These are phyloP conservation scores for Sugiyamaella pinicola DNA, from an alignment of 1,139 yeast genomes.

Conservation along the genomic window DNA sequence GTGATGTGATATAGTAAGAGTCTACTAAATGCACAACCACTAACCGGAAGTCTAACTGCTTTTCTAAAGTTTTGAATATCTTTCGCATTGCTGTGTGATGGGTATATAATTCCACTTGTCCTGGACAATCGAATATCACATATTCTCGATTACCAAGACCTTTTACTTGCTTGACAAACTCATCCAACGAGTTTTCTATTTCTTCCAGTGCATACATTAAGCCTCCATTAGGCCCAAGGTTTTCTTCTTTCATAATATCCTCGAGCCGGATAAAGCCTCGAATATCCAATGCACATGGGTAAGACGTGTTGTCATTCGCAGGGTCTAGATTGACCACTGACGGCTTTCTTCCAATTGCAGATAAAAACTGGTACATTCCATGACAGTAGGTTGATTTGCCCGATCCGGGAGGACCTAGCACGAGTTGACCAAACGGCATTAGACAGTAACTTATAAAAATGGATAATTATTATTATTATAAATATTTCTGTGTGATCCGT, in stretches of 20 bases:
- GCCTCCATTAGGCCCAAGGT: constrained; percentile 94
- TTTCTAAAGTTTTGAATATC: constrained; percentile 72
- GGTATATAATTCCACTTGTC: constrained; percentile 94
- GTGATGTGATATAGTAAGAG: constrained; percentile 79
- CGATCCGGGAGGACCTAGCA: constrained; percentile 97
- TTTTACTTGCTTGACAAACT: constrained; percentile 60
- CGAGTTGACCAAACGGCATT: constrained; percentile 77
- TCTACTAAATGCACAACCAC: constrained; percentile 90
- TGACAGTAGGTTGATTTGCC: constrained; percentile 95
- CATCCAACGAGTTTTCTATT: constrained; percentile 55
- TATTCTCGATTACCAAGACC: constrained; percentile 66
- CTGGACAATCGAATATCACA: constrained; percentile 93
- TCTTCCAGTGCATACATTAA: constrained; percentile 83
- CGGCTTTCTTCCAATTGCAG: constrained; percentile 89
- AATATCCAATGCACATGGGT: constrained; percentile 84
- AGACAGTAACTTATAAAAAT: no score
- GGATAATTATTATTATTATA: no score
- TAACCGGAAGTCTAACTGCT: constrained; percentile 64
- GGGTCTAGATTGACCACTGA: constrained; percentile 88
- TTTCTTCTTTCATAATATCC: constrained; percentile 83
- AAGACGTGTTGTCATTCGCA: constrained; percentile 82
- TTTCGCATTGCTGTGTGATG: constrained; percentile 80
- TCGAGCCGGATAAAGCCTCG: constrained; percentile 85
- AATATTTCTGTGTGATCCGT: no score
- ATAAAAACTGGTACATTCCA: constrained; percentile 87